Evolutionary conservation across 768 basidiomycete species (phyloP), one percentile per base, ranked within the genome.

Genomic region (Tulasnella sp.): DNA sequence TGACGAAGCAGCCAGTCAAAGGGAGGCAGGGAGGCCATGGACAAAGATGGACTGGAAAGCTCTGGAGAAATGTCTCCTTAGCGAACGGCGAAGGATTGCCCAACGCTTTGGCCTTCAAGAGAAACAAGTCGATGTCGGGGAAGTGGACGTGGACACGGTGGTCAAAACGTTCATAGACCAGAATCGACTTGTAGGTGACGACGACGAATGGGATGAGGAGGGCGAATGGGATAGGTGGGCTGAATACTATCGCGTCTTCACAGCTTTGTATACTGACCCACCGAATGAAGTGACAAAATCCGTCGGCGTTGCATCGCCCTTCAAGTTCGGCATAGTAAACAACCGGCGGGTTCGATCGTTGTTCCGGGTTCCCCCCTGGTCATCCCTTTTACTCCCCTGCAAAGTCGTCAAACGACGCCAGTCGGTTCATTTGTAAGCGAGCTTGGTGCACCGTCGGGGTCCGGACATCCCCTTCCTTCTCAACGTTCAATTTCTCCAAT

Each of bases 11-110:
- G 37, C 34, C 69, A 28, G 58, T 64, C 28, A 37, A 80, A 20
- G 58, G 74, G 31, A 83, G 82, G 14, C 82, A n/a, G 54, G 60
- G n/a, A 28, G 34, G 22, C 77, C 81, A 58, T 96, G 95, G 95
- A 88, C 88, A 4, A 93, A 92, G 83, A 89, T 90, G 31, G 93
- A 95, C 76, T 96, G 95, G 95, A 95, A 93, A 84, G 84, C 88
- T 74, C 87, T 96, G 75, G 95, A 96, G 85, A 90, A 90, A 34
- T 94, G 93, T 83, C 92, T 95, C 82, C 92, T 93, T 16, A 92
- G 93, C 77, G 91, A 92, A 84, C 87, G 93, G 44, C 85, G 93
- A 20, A 88, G 88, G 3, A 82, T 90, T 72, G 90, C 88, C 2
- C 85, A 82, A 82, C 84, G 80, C 54, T 83, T 75, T 80, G 82